These are phyloP conservation scores for Phytomonas francai DNA, from an alignment of 208 protist species.

Conservation along the genomic window DNA sequence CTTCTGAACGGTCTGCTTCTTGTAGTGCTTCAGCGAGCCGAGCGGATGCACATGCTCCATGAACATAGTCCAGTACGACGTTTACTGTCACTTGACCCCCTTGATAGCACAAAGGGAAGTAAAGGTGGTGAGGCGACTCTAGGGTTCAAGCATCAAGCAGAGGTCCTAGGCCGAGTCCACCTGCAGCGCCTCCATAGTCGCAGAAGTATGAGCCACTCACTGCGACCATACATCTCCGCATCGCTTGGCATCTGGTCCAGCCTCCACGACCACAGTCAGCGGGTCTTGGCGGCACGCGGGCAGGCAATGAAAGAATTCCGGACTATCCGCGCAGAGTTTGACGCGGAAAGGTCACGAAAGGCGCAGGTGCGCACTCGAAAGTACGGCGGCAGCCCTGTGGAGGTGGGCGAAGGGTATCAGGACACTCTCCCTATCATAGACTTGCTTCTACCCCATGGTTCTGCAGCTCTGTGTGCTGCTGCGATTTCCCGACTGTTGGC, in stretches of 20 bases:
- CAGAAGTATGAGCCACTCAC: slow-evolving; percentile 12
- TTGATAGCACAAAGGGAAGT: slow-evolving; percentile 1
- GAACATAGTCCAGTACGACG: slow-evolving; percentile 17
- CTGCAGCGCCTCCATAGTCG: too few relatives aligned
- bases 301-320: slow-evolving; percentile 29
- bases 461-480: slow-evolving; percentile 25
- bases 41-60: slow-evolving; percentile 11
- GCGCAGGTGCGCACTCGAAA: neutral
- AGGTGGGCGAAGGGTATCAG: too few relatives aligned
- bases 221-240: slow-evolving; percentile 14
- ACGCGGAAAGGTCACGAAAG: neutral
- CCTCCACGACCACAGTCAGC: slow-evolving; percentile 31
- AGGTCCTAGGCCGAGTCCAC: too few relatives aligned
- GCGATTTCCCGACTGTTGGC: slow-evolving; percentile 32
- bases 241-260: slow-evolving; percentile 26
- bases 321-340: slow-evolving; percentile 16
- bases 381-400: neutral
- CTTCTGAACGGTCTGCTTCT: slow-evolving; percentile 48
- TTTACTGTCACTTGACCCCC: slow-evolving; percentile 7
- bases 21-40: slow-evolving; percentile 10
- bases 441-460: slow-evolving; percentile 35
- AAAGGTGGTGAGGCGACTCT: too few relatives aligned
- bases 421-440: slow-evolving; percentile 25
- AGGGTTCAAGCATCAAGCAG: too few relatives aligned
- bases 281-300: slow-evolving; percentile 16